Base-by-base conservation (phyloP, 768 basidiomycete species). In the Crassisporium funariophilum region DNA sequence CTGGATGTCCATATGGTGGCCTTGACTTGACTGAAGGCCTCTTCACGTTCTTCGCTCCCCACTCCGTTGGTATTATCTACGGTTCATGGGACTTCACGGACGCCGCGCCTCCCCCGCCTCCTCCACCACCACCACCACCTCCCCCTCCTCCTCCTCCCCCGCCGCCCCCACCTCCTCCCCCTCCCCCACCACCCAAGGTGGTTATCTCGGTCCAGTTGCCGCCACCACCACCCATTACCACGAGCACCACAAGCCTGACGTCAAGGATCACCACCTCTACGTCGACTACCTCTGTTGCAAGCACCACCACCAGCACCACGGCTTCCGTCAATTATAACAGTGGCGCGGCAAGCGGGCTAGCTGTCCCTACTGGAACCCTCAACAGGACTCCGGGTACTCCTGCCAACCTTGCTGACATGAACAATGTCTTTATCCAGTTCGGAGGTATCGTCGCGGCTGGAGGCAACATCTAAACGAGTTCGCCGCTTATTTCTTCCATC, bases 11-110 rank as follows among this genome's bases (percentile, higher is more conserved):
- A 19, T 75, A 61, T 24, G 76, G 74, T 20, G 88, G 79, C 33
- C 76, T 91, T 20, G 90, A 92, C 67, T 70, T 91, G 45, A 82
- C 83, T 20, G 57, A 65, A 11, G 82, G 83, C 42, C 74, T 91
- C 37, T 91, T 92, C 67, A 47, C 65, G 21, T 78, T 69, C 72
- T 88, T 91, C 57, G 79, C 76, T 3, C 7, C 56, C 15, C 55
- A 70, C 36, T 57, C 57, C 29, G 61, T 33, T 2, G 89, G 88
- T 34, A 77, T 85, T 4, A 56, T 91, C 41, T 76, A 75, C 51
- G 85, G 82, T 39, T 55, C 61, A 5, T 91, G 88, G 88, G 72
- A 61, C 51, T 84, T 70, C 68, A 66, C 68, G 44, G 78, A 59
- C 40, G 67, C 61, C 23, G 63, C 41, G 16, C 56, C 49, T 35